These are phyloP conservation scores for Silene coronaria DNA, from an alignment of 179 eudicot genomes.

Conservation along the genomic window DNA sequence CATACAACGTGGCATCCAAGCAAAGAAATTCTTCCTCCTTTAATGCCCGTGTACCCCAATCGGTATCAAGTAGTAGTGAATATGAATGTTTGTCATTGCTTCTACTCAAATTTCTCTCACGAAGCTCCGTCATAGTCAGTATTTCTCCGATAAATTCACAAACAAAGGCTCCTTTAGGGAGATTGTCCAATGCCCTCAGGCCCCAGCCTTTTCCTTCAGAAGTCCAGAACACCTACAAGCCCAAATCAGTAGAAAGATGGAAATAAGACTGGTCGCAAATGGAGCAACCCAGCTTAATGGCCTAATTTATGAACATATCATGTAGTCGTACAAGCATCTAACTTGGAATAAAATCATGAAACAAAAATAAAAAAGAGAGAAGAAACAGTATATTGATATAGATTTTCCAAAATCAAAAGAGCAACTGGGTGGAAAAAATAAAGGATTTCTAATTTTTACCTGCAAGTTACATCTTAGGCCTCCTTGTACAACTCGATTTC, in stretches of 20 bases:
- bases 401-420: no score
- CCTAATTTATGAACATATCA: neutral
- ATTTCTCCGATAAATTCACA: constrained; percentile 50
- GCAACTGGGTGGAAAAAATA: no score
- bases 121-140: constrained; percentile 35
- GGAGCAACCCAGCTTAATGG: neutral
- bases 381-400: no score
- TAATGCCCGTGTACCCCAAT: constrained; percentile 34
- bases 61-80: constrained; percentile 39
- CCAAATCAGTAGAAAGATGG: neutral
- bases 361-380: neutral
- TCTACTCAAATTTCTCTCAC: constrained; percentile 27
- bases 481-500: constrained; percentile 39
- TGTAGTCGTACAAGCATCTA: neutral
- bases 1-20: constrained; percentile 40
- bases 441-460: no score
- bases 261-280: neutral
- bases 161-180: constrained; percentile 44
- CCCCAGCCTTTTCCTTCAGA: constrained; percentile 54
- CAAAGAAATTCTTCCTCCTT: constrained; percentile 34
- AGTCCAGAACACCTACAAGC: constrained; percentile 39
- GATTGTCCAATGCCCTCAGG: constrained; percentile 37
- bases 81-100: constrained; percentile 31
- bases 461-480: constrained; percentile 35
- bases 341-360: neutral